Base-by-base conservation (phyloP, 768 basidiomycete species). In the Boletus insuetus region DNA sequence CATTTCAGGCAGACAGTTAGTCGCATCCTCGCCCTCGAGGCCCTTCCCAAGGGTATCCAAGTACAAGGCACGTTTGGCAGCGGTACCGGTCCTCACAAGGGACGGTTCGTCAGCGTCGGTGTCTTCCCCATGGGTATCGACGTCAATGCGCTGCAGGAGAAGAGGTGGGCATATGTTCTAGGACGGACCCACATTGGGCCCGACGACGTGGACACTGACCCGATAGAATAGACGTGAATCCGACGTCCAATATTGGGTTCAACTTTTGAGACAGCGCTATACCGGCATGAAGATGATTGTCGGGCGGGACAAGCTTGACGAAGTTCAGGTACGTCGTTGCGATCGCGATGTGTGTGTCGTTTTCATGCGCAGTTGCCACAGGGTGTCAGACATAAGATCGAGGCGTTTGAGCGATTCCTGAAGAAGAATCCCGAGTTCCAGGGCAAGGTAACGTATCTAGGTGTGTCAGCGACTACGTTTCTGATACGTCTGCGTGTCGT, bases 61-160 rank as follows among this genome's bases (percentile, higher is more conserved):
- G 75, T 87, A 14, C 77, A 78, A 13, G 65, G 63, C 14, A 58
- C 56, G 2, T 37, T 50, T 43, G 66, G 59, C 9, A 44, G 45
- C 12, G 24, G 53, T 3, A 20, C 41, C 5, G 51, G 47, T 3
- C 37, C 46, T 13, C 42, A 59, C 19, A 63, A 65, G 34, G 81
- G 82, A 0, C 76, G 86, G 6, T 91, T 93, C 61, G 86, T 93
- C 22, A 89, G 93, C 62, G 90, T 93, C 14, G 89, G 86, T 1
- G 88, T 89, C n/a, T 91, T 92, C 67, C 89, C 91, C 0, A 92
- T 93, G 84, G 91, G 92, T 7, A 93, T 94, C 53, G 91, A 94
- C 64, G 89, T 93, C 6, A 72, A 73, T 51, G 77, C 81, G 47
- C 69, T 93, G 43, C 82, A 82, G 57, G 78, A 82, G 59, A 85